Evolutionary conservation across 2,329 filamentous ascomycete species (phyloP), one percentile per base, ranked within the genome.

Genomic region (Falciphora oryzae): DNA sequence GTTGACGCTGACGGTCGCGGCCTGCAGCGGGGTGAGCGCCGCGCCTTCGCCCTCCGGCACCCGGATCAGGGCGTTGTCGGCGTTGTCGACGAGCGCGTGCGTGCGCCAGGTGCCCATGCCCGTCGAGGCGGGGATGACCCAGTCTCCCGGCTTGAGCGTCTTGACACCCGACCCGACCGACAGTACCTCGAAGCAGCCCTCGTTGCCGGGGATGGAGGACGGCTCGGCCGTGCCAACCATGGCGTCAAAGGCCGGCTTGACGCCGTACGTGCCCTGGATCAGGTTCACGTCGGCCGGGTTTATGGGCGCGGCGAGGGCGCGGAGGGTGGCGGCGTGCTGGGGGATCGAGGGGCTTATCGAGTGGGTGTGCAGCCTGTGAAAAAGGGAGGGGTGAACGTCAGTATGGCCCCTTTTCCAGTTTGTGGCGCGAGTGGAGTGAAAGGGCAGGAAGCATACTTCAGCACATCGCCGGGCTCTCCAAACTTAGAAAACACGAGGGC

Each of bases 201-300:
- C 96, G 74, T 97, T 98, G 31, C 93, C 93, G 1, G 87, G 90
- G 1, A 95, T 85, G 1, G 92, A 91, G 10, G 90, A 86, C 2
- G 93, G 92, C 29, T 87, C 81, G 1, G 86, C 69, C 0, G 93
- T 97, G 65, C 93, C 91, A 64, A 99, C 65, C 10, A 68, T 86
- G 7, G 87, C 88, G 25, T 86, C 88, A 77, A 96, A 93, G 59
- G 84, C 80, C 0, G 93, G 93, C 74, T 92, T 92, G 59, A 88
- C 88, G 67, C 94, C 94, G 79, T 99, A 99, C 4, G 94, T 93
- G 69, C 95, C 95, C 81, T 99, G 95, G 72, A 99, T 91, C 72
- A 94, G 94, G 81, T 99, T 99, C 77, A 99, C 91, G 79, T 99
- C 95, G 73, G 95, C 93, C 29, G 95, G 95, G 80, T 99, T 99